Conservation (phyloP, 208 protist genomes). For the Trypanosoma platydactyli region DNA sequence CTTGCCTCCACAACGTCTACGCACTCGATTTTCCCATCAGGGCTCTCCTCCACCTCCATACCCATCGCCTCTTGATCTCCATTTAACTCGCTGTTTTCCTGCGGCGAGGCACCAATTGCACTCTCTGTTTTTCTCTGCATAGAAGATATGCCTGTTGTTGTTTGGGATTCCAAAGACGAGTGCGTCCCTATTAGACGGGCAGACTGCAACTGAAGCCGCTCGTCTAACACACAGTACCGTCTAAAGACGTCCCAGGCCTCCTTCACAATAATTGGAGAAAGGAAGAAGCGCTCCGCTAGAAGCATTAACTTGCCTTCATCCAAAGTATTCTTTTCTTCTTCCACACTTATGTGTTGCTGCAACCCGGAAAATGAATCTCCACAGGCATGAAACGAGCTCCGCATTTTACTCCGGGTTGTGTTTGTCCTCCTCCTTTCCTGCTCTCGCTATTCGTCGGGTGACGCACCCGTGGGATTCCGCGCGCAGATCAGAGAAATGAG, state of each 20-base stretch:
- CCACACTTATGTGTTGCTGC: no score
- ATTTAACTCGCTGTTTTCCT: no score
- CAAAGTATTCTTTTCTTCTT: neutral
- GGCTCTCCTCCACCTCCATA: neutral
- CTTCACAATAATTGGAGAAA: constrained; percentile 35
- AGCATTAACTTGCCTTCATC: constrained; percentile 18
- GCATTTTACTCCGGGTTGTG: no score
- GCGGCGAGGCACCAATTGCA: neutral
- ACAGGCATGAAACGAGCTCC: no score
- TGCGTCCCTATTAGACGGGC: neutral
- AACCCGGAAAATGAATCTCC: no score
- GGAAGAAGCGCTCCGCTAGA: constrained; percentile 39
- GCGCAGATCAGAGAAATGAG: no score
- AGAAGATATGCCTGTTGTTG: no score
- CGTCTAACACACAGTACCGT: constrained; percentile 29
- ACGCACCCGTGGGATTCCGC: no score
- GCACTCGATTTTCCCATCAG: neutral
- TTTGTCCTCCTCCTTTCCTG: no score
- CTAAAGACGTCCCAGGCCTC: constrained; percentile 44
- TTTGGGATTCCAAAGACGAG: no score
- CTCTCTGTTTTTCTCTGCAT: neutral
- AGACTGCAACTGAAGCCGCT: neutral
- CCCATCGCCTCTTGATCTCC: neutral
- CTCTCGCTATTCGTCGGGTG: no score
- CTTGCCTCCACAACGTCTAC: neutral